These are phyloP conservation scores for Mimosa bimucronata DNA, from an alignment of 306 rosid species.

Conservation along the genomic window DNA sequence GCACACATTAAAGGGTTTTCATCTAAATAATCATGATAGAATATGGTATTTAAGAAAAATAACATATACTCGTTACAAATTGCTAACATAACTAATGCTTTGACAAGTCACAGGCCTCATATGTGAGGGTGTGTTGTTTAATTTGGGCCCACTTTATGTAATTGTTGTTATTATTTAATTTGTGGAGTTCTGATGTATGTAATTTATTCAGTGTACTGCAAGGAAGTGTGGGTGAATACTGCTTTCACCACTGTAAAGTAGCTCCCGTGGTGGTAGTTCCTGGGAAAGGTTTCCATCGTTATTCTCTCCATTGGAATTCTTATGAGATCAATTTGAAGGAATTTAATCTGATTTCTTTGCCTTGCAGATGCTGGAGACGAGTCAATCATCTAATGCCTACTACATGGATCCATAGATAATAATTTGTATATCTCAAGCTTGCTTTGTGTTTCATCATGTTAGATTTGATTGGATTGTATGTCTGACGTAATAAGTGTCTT, in stretches of 20 bases:
- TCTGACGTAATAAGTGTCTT: not conserved
- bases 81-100: not conserved
- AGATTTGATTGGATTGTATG: constrained; percentile 2
- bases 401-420: not conserved
- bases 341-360: constrained; percentile 26
- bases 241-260: constrained; percentile 79
- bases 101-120: not conserved
- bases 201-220: constrained; percentile 66
- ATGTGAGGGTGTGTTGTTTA: not conserved
- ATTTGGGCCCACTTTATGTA: not conserved
- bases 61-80: too few relatives aligned
- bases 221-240: constrained; percentile 87
- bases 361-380: constrained; percentile 72
- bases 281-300: constrained; percentile 55
- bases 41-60: too few relatives aligned
- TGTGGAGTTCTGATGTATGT: not conserved
- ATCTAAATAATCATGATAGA: too few relatives aligned
- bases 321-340: not conserved
- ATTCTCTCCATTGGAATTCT: not conserved
- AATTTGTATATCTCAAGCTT: not conserved
- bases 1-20: too few relatives aligned
- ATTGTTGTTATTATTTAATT: not conserved
- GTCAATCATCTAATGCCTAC: constrained; percentile 48
- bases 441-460: constrained; percentile 24
- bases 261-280: constrained; percentile 89